Evolutionary conservation across 2,329 filamentous ascomycete species (phyloP).

Genomic region (Cladosporium sphaerospermum): DNA sequence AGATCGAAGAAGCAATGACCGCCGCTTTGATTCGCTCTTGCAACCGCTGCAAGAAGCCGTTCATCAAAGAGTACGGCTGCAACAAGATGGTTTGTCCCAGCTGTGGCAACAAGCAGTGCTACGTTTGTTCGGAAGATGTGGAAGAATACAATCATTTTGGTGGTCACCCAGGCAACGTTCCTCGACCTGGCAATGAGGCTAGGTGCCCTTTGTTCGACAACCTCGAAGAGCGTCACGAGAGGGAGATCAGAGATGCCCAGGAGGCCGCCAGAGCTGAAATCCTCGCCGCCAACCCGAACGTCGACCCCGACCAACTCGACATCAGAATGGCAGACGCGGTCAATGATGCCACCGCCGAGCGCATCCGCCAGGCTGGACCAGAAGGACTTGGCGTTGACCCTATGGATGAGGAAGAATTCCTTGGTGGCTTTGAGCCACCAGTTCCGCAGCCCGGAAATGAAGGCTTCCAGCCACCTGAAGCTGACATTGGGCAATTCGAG

Average conservation of each 20-base stretch:
- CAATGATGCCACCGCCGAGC: background rate
- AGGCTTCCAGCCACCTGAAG: too few species aligned
- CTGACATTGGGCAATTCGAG: too few species aligned
- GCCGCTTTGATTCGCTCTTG: constrained; percentile 70
- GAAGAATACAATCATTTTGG: constrained; percentile 67
- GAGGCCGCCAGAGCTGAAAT: constrained; percentile 51
- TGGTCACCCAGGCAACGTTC: constrained; percentile 29
- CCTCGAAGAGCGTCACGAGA: constrained; percentile 52
- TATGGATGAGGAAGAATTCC: background rate
- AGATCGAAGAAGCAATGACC: constrained; percentile 80
- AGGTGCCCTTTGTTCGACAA: constrained; percentile 64
- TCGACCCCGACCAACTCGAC: constrained; percentile 53
- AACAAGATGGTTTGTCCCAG: constrained; percentile 74
- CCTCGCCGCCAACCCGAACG: constrained; percentile 52
- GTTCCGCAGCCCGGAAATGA: too few species aligned
- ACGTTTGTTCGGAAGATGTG: constrained; percentile 62
- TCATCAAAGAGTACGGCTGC: constrained; percentile 73
- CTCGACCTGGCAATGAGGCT: constrained; percentile 34
- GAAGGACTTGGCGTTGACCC: constrained; percentile 2
- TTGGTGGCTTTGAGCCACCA: too few species aligned
- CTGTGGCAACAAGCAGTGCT: constrained; percentile 53
- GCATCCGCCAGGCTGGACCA: constrained; percentile 2
- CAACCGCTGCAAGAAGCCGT: constrained; percentile 65
- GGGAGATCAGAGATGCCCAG: constrained; percentile 59
- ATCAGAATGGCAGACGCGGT: constrained; percentile 51